Percentiles rank a stretch among this genome's conserved stretches.
Evolutionary conservation across 805 yeast genomes (phyloP).

Genomic region (Yarrowia phangngaensis): DNA sequence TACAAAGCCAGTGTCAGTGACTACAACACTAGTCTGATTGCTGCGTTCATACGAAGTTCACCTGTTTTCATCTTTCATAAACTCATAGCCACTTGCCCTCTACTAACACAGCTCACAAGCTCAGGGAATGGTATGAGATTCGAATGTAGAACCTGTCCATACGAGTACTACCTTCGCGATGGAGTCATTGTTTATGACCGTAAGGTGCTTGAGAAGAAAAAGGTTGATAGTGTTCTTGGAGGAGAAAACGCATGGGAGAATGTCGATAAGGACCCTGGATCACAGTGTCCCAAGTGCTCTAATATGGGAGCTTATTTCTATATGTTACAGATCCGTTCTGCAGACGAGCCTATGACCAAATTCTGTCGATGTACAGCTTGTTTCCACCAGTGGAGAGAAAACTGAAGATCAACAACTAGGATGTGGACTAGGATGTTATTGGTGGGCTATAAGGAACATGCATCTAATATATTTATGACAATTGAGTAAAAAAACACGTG

Average conservation of each 20-base stretch:
- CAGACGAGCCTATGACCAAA: conserved; percentile 99
- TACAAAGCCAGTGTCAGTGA: too few relatives aligned
- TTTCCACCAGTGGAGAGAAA: conserved; percentile 95
- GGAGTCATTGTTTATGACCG: conserved; percentile 75
- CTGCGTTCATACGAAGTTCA: too few relatives aligned
- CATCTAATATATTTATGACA: conserved; percentile 21
- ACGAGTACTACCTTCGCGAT: conserved; percentile 83
- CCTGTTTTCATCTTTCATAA: neutral
- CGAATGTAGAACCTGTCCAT: conserved; percentile 92
- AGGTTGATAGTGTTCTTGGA: conserved; percentile 94
- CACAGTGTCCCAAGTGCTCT: conserved; percentile 92
- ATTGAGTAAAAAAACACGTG: neutral
- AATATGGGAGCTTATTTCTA: conserved; percentile 91
- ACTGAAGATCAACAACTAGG: conserved; percentile 43
- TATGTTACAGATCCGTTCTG: conserved; percentile 93
- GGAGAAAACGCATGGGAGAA: conserved; percentile 97
- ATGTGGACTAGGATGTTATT: neutral
- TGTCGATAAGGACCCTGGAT: conserved; percentile 82
- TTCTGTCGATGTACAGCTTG: conserved; percentile 93
- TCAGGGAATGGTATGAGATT: conserved; percentile 57
- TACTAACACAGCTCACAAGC: conserved; percentile 46
- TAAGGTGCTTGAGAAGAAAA: conserved; percentile 75
- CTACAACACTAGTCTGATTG: too few relatives aligned
- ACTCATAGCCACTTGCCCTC: conserved; percentile 13
- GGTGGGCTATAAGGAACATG: neutral